These are phyloP conservation scores for Fusarium stilboides DNA, from an alignment of 2,329 filamentous ascomycete genomes.

Conservation along the genomic window DNA sequence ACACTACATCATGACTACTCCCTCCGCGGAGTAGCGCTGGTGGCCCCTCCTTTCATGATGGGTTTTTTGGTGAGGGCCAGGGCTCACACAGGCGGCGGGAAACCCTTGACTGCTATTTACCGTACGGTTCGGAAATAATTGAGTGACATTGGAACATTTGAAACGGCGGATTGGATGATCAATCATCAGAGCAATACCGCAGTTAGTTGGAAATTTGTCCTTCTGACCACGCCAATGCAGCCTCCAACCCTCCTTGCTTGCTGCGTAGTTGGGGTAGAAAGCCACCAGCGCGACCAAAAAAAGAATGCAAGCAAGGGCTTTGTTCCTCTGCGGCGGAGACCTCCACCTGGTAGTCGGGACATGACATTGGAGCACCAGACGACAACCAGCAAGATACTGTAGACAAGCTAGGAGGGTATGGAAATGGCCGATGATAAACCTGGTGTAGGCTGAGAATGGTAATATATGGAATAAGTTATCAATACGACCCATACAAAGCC, in stretches of 20 bases:
- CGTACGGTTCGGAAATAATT: constrained; percentile 27
- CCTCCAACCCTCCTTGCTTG: constrained; percentile 20
- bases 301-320: background rate
- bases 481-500: constrained; percentile 21
- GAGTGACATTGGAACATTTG: constrained; percentile 15
- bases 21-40: constrained; percentile 28
- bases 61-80: constrained; percentile 29
- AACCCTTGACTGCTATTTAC: constrained; percentile 15
- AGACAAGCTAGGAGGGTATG: constrained; percentile 4
- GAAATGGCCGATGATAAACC: constrained; percentile 28
- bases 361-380: background rate
- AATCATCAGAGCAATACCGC: constrained; percentile 9
- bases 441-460: constrained; percentile 17
- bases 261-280: constrained; percentile 12
- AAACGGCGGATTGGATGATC: constrained; percentile 34
- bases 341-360: constrained; percentile 1
- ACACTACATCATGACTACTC: constrained; percentile 39
- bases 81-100: constrained; percentile 28
- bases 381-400: constrained; percentile 8
- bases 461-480: constrained; percentile 35
- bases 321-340: constrained; percentile 17
- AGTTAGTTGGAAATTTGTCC: constrained; percentile 27
- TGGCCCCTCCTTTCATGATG: constrained; percentile 41
- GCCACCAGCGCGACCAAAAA: constrained; percentile 2
- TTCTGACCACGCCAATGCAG: constrained; percentile 39